Evolutionary conservation across 2,329 filamentous ascomycete genomes (phyloP).

Genomic region (Ascochyta lentis): DNA sequence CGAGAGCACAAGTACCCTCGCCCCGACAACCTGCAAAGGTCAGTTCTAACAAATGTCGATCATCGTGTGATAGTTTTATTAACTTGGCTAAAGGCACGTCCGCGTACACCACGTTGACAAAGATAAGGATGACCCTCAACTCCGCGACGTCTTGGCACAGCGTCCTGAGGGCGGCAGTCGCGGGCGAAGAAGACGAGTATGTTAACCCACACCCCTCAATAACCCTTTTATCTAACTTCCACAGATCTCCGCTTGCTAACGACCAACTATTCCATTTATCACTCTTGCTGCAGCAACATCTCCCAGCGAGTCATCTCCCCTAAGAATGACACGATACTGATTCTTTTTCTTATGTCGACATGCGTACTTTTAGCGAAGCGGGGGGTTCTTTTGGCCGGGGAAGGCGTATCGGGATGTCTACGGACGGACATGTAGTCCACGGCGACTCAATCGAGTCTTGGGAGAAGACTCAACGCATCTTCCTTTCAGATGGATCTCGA

Average conservation of each 20-base stretch:
- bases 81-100: slow-evolving; percentile 72
- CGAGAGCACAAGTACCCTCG: slow-evolving; percentile 93
- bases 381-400: slow-evolving; percentile 4
- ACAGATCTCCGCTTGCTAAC: slow-evolving; percentile 16
- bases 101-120: slow-evolving; percentile 90
- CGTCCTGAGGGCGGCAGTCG: slow-evolving; percentile 83
- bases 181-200: slow-evolving; percentile 74
- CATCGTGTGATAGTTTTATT: not conserved
- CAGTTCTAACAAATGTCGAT: slow-evolving; percentile 40
- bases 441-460: not conserved
- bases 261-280: not conserved
- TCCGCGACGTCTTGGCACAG: slow-evolving; percentile 86
- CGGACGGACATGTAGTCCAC: slow-evolving; percentile 1
- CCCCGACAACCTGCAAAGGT: slow-evolving; percentile 96
- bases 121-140: slow-evolving; percentile 80
- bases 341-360: not conserved
- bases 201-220: not conserved
- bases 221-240: not conserved
- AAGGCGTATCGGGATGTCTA: slow-evolving; percentile 11
- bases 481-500: not conserved
- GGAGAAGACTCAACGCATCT: not conserved
- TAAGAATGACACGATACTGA: not conserved
- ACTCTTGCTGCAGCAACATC: not conserved
- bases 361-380: slow-evolving; percentile 11
- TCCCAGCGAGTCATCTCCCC: not conserved